Evolutionary conservation across 2,329 filamentous ascomycete genomes (phyloP).

Genomic region (Botrytis paeoniae): DNA sequence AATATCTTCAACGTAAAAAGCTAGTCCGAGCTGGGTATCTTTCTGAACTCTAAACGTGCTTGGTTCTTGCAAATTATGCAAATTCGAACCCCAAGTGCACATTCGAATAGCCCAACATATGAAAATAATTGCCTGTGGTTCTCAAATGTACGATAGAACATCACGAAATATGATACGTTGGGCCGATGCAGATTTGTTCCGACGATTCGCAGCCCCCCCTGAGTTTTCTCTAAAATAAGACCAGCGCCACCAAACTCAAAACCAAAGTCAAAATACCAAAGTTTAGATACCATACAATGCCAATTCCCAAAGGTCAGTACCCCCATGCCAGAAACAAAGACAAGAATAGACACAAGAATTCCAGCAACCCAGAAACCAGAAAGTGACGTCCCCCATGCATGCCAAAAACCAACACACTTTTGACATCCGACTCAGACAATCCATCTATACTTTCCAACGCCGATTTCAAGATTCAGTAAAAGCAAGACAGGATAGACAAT

Average conservation of each 20-base stretch:
- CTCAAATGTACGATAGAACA: background rate
- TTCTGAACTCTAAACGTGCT: background rate
- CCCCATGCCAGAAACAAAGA: background rate
- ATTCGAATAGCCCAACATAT: background rate
- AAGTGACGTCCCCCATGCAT: background rate
- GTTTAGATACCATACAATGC: background rate
- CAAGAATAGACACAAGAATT: background rate
- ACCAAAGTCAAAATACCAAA: background rate
- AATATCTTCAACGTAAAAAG: background rate
- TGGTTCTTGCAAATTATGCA: background rate
- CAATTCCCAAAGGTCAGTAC: background rate
- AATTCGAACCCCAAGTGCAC: background rate
- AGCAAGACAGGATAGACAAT: background rate
- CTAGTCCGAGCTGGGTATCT: background rate
- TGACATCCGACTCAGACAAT: background rate
- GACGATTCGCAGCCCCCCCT: background rate
- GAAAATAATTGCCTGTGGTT: background rate
- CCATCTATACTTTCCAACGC: background rate
- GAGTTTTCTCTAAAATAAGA: background rate
- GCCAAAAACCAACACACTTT: background rate
- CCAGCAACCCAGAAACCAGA: background rate
- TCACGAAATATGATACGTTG: background rate
- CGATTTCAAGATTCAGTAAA: background rate
- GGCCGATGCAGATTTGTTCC: background rate
- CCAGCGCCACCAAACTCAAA: background rate